Evolutionary conservation across 78 protist genomes (phyloP).

Genomic region (Polysphondylium violaceum): DNA sequence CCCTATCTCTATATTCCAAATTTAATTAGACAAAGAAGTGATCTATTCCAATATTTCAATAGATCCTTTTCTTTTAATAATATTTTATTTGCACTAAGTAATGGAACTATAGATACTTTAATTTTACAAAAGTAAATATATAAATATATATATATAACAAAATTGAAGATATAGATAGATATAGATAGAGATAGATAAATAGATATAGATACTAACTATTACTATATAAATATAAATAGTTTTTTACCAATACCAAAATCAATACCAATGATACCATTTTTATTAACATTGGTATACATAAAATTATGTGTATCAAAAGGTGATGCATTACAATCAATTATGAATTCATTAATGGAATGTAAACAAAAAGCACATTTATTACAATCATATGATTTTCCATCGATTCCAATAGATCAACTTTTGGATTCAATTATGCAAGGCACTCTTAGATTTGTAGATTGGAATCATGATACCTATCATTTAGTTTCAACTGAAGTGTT

Average conservation of each 20-base stretch:
- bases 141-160: not conserved
- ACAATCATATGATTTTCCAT: slow-evolving; percentile 21
- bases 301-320: slow-evolving; percentile 62
- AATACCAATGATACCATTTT: slow-evolving; percentile 64
- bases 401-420: slow-evolving; percentile 8
- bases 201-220: not conserved
- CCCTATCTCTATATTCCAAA: slow-evolving; percentile 54
- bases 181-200: no score
- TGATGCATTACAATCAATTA: slow-evolving; percentile 13
- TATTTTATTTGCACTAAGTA: slow-evolving; percentile 36
- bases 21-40: slow-evolving; percentile 39
- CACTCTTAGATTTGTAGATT: slow-evolving; percentile 52
- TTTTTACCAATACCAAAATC: slow-evolving; percentile 44
- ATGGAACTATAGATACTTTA: slow-evolving; percentile 33
- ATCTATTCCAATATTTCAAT: slow-evolving; percentile 18
- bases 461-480: slow-evolving; percentile 12
- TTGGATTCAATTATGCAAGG: slow-evolving; percentile 16
- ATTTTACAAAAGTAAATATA: slow-evolving; percentile 52
- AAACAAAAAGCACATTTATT: slow-evolving; percentile 17
- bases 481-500: slow-evolving; percentile 54
- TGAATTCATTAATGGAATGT: slow-evolving; percentile 34
- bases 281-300: slow-evolving; percentile 42
- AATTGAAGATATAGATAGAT: no score
- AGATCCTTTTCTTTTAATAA: slow-evolving; percentile 23
- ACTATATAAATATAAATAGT: not conserved